Percentiles rank a stretch among this genome's conserved stretches.
These are phyloP conservation scores for Trichoderma orchidacearum DNA, from an alignment of 495 filamentous ascomycete species.

Conservation along the genomic window DNA sequence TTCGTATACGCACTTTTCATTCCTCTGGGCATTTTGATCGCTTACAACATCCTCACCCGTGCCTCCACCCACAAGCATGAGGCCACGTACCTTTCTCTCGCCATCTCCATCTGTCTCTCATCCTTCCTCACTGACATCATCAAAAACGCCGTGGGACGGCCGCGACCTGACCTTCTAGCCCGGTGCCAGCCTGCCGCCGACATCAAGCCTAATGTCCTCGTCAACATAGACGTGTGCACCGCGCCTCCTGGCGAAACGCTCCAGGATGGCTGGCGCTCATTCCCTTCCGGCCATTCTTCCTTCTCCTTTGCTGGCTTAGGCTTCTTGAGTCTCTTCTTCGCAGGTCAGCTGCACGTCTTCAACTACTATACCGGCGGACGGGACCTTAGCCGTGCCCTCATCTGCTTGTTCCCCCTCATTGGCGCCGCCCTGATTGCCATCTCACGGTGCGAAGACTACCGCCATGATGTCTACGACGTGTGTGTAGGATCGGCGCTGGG, in stretches of 20 bases:
- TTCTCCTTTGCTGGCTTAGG: conserved; percentile 81
- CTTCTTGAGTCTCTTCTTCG: conserved; percentile 65
- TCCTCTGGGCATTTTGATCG: conserved; percentile 49
- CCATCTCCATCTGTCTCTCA: conserved; percentile 63
- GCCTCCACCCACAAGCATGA: conserved; percentile 68
- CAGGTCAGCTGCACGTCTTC: conserved; percentile 68
- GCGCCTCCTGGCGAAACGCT: conserved; percentile 52
- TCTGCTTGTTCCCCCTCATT: conserved; percentile 55
- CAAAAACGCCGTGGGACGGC: conserved; percentile 84
- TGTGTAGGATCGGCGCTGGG: conserved; percentile 63
- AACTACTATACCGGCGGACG: conserved; percentile 41
- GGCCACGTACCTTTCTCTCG: conserved; percentile 67
- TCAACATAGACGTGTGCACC: conserved; percentile 69
- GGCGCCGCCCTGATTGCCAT: conserved; percentile 81
- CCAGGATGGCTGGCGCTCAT: conserved; percentile 88
- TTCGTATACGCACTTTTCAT: conserved; percentile 63
- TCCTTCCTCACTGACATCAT: conserved; percentile 78
- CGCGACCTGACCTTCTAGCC: conserved; percentile 77
- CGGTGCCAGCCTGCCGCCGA: conserved; percentile 64
- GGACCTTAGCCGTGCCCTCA: conserved; percentile 53
- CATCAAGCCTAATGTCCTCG: conserved; percentile 52
- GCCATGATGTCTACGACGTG: conserved; percentile 93
- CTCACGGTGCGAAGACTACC: conserved; percentile 83
- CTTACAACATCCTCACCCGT: conserved; percentile 47
- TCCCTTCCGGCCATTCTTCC: conserved; percentile 78